These are phyloP conservation scores for Trichosporon sp. DNA, from an alignment of 1,284 basidiomycete genomes.

Conservation along the genomic window DNA sequence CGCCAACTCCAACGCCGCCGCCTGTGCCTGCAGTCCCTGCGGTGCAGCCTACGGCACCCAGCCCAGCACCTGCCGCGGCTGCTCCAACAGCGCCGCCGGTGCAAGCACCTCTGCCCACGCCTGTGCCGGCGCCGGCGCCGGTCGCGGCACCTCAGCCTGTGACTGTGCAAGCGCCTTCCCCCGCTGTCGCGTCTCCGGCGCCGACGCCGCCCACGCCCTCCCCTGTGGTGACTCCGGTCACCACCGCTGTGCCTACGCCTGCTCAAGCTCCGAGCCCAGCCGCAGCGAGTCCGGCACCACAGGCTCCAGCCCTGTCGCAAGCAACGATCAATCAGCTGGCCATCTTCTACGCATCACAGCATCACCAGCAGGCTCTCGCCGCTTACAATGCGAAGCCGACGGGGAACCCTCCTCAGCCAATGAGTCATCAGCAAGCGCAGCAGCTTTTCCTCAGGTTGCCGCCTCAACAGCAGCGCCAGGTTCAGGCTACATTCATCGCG, in stretches of 20 bases:
- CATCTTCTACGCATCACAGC: slow-evolving; percentile 6
- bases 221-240: not conserved
- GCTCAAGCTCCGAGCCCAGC: not conserved
- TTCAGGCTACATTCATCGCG: slow-evolving; percentile 13
- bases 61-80: not conserved
- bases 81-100: not conserved
- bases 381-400: not conserved
- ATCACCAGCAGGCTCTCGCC: slow-evolving; percentile 4
- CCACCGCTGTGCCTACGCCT: not conserved
- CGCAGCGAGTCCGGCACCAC: not conserved
- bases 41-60: not conserved
- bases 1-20: not conserved
- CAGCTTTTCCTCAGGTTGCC: slow-evolving; percentile 12
- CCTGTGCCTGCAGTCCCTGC: not conserved
- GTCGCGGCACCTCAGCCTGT: not conserved
- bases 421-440: slow-evolving; percentile 15
- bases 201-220: not conserved
- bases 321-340: slow-evolving; percentile 5
- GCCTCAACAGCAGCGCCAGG: slow-evolving; percentile 17
- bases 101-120: not conserved
- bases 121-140: not conserved
- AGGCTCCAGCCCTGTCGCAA: not conserved
- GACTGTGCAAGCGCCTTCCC: not conserved
- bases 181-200: not conserved
- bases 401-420: not conserved